Evolutionary conservation across 352 stramenopile species (phyloP).

Genomic region (Saprolegnia parasitica): DNA sequence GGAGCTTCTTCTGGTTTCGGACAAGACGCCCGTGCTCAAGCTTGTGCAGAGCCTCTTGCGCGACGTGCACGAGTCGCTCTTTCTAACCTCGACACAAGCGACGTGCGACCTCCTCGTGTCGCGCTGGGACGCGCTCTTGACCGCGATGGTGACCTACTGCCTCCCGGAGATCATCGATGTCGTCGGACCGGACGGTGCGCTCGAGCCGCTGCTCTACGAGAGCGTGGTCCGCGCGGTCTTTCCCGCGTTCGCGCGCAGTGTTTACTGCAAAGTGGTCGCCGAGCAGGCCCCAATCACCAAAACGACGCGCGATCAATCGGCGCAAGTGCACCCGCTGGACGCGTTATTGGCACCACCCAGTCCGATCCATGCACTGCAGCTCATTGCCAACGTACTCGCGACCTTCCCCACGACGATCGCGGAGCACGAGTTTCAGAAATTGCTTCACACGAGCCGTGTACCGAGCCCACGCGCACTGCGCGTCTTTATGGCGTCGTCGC

Average conservation of each 20-base stretch:
- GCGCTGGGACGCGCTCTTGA: not conserved
- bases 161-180: slow-evolving; percentile 14
- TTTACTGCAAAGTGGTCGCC: slow-evolving; percentile 11
- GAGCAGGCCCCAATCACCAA: not conserved
- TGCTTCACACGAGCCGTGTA: not conserved
- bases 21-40: slow-evolving; percentile 36
- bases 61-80: slow-evolving; percentile 45
- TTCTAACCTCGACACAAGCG: slow-evolving; percentile 20
- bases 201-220: slow-evolving; percentile 11
- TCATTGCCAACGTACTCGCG: not conserved
- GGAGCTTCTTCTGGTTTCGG: slow-evolving; percentile 47
- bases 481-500: slow-evolving; percentile 8
- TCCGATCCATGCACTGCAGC: slow-evolving; percentile 5
- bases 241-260: not conserved
- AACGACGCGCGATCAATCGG: not conserved
- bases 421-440: not conserved
- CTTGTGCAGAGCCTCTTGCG: slow-evolving; percentile 47
- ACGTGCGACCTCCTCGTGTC: not conserved
- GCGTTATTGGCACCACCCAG: not conserved
- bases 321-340: slow-evolving; percentile 11
- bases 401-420: slow-evolving; percentile 4
- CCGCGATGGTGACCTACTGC: not conserved
- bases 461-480: not conserved
- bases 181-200: not conserved
- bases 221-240: not conserved